These are phyloP conservation scores for Coemansia sp. DNA, from an alignment of 192 early-diverging fungal species.

Conservation along the genomic window DNA sequence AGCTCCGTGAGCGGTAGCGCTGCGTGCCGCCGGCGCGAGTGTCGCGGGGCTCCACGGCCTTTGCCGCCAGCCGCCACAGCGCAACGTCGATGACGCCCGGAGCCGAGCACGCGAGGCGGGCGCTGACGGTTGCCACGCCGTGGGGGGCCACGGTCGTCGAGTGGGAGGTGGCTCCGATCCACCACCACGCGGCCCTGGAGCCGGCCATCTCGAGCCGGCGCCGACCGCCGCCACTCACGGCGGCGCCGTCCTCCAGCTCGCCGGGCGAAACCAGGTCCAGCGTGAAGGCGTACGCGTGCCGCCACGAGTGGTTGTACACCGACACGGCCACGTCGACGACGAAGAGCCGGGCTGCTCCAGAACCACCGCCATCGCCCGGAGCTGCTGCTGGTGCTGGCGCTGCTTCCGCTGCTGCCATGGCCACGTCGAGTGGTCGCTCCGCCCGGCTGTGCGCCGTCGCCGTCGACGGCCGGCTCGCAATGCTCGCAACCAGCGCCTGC, in stretches of 20 bases:
- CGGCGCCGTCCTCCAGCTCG: too few relatives aligned
- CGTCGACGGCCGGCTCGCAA: slow-evolving; percentile 15
- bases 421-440: slow-evolving; percentile 42
- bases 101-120: slow-evolving; percentile 21
- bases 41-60: slow-evolving; percentile 1
- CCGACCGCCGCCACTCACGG: too few relatives aligned
- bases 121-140: slow-evolving; percentile 8
- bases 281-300: slow-evolving; percentile 24
- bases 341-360: too few relatives aligned
- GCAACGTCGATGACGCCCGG: slow-evolving; percentile 40
- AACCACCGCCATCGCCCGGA: too few relatives aligned
- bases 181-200: slow-evolving; percentile 42
- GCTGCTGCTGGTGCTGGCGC: too few relatives aligned
- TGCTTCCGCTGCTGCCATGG: too few relatives aligned
- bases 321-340: slow-evolving; percentile 27
- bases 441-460: slow-evolving; percentile 1
- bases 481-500: slow-evolving; percentile 38
- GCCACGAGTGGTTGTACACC: slow-evolving; percentile 53
- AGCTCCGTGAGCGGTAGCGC: slow-evolving; percentile 16
- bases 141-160: slow-evolving; percentile 14
- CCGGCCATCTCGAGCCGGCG: slow-evolving; percentile 35
- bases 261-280: slow-evolving; percentile 43
- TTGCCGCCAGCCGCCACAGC: slow-evolving; percentile 36
- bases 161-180: slow-evolving; percentile 30
- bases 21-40: background rate